phyloP scores from a whole-genome alignment of 768 basidiomycete species.

The Gautieria morchelliformis region DNA sequence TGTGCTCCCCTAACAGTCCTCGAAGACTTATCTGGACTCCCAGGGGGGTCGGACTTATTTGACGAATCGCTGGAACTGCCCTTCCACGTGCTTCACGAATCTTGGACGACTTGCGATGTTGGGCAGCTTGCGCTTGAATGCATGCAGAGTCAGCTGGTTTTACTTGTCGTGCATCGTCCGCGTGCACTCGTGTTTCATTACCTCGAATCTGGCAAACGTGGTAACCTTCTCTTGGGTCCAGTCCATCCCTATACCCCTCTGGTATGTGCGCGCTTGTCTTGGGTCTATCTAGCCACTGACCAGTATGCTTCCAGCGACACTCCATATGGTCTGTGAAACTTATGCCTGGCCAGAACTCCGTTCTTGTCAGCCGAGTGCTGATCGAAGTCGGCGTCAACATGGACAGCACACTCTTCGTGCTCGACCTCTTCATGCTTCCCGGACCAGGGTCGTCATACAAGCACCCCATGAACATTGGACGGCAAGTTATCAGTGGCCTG shows the following conservation, averaged over 20 bases:
- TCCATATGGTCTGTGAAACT: constrained; percentile 5
- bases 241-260: not conserved
- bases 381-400: not conserved
- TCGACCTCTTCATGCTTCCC: constrained; percentile 2
- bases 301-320: not conserved
- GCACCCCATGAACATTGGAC: not conserved
- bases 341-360: not conserved
- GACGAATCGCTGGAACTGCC: not conserved
- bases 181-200: not conserved
- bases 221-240: not conserved
- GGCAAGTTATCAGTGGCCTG: not conserved
- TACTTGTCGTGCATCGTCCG: constrained; percentile 1
- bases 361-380: constrained; percentile 3
- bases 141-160: not conserved
- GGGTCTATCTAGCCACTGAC: not conserved
- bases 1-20: not conserved
- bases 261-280: not conserved
- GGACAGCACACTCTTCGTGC: not conserved
- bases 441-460: not conserved
- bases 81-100: not conserved
- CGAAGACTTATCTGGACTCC: not conserved
- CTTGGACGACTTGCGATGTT: not conserved
- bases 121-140: not conserved
- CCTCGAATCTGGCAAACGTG: not conserved
- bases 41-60: not conserved